phyloP scores from a whole-genome alignment of 2,329 filamentous ascomycete genomes.

The Paecilomyces sp. region DNA sequence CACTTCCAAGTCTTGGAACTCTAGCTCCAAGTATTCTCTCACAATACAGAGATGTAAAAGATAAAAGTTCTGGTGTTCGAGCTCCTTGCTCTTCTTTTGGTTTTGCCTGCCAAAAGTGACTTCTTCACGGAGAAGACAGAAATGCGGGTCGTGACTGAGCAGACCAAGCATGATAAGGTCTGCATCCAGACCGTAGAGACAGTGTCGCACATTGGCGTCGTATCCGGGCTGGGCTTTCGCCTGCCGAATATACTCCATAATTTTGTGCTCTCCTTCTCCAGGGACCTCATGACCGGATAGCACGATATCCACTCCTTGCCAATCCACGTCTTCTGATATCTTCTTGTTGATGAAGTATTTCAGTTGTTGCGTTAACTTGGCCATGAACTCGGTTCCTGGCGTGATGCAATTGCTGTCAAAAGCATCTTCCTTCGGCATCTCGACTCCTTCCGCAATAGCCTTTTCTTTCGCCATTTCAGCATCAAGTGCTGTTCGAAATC shows the following conservation, averaged over 20 bases:
- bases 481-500: constrained; percentile 91
- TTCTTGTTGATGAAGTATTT: constrained; percentile 99
- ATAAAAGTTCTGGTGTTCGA: constrained; percentile 98
- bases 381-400: constrained; percentile 94
- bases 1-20: constrained; percentile 86
- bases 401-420: constrained; percentile 99
- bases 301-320: constrained; percentile 94
- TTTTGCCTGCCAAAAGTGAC: constrained; percentile 90
- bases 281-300: constrained; percentile 96
- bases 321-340: constrained; percentile 91
- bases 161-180: constrained; percentile 98
- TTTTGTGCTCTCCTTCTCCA: constrained; percentile 97
- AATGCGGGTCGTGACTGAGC: constrained; percentile 95
- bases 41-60: constrained; percentile 96
- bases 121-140: constrained; percentile 92
- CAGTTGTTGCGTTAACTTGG: constrained; percentile 83
- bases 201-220: constrained; percentile 88
- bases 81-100: constrained; percentile 84
- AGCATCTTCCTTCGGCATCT: constrained; percentile 89
- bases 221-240: constrained; percentile 93
- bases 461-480: constrained; percentile 85
- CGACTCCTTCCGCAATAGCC: constrained; percentile 78
- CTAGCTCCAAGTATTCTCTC: constrained; percentile 89
- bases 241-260: constrained; percentile 99
- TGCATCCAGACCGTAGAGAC: constrained; percentile 92